A percentile compares a stretch with the other conserved stretches of the same genome.
Conservation (phyloP, 805 yeast genomes). For the Pichia sporocuriosa region DNA sequence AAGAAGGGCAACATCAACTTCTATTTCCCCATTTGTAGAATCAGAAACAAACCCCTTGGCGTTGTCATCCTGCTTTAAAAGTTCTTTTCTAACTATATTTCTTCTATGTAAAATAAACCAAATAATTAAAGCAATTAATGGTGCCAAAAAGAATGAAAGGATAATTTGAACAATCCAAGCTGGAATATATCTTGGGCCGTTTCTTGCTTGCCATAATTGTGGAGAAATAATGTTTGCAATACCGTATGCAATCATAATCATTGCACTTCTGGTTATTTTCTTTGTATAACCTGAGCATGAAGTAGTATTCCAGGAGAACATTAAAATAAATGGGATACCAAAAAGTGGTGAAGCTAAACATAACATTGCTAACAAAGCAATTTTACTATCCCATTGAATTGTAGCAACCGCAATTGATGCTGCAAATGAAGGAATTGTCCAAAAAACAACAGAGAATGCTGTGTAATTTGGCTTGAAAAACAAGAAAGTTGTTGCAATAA, state of each 20-base stretch:
- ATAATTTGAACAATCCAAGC: slow-evolving; percentile 55
- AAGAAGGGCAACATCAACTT: slow-evolving; percentile 37
- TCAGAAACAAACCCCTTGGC: slow-evolving; percentile 25
- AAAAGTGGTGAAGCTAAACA: slow-evolving; percentile 39
- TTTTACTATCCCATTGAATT: slow-evolving; percentile 37
- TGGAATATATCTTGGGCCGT: slow-evolving; percentile 41
- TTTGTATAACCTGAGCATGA: slow-evolving; percentile 45
- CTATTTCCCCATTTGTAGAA: slow-evolving; percentile 16
- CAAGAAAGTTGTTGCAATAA: slow-evolving; percentile 33
- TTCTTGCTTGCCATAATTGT: slow-evolving; percentile 45
- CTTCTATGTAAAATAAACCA: slow-evolving; percentile 39
- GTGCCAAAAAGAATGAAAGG: slow-evolving; percentile 41
- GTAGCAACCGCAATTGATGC: slow-evolving; percentile 27
- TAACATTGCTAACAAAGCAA: slow-evolving; percentile 42
- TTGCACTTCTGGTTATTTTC: slow-evolving; percentile 40
- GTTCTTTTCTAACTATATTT: slow-evolving; percentile 27
- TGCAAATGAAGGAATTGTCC: slow-evolving; percentile 29
- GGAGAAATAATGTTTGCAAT: slow-evolving; percentile 49
- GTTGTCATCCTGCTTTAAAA: slow-evolving; percentile 17
- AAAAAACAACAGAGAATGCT: slow-evolving; percentile 22
- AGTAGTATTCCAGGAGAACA: slow-evolving; percentile 22
- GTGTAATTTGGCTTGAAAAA: slow-evolving; percentile 31
- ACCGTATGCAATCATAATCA: slow-evolving; percentile 42
- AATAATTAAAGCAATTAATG: slow-evolving; percentile 36
- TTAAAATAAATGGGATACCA: slow-evolving; percentile 24